Evolutionary conservation across 495 filamentous ascomycete genomes (phyloP), one percentile per base, ranked within the genome.

Genomic region (Hyaloscypha variabilis): DNA sequence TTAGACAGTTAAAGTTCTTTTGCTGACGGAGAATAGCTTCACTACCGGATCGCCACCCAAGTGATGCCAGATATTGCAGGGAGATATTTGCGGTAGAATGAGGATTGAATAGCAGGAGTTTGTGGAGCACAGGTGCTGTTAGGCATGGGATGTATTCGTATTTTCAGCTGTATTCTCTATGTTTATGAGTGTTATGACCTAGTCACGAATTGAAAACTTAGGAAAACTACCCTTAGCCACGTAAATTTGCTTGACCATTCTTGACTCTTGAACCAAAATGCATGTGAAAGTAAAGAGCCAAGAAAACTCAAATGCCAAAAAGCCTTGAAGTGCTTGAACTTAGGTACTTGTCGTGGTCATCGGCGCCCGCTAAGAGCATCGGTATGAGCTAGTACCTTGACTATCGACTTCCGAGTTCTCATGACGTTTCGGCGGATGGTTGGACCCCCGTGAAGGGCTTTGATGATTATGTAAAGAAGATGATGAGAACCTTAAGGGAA

Each of bases 41-140:
- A 65, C 63, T 19, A 51, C 58, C 10, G 60, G 60, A 54, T 62
- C 58, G 11, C 34, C 50, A 21, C 50, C 29, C 39, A 66, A 66
- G 56, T 54, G 42, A 65, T 30, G 17, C 19, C 1, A 11, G 26
- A 46, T 46, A 46, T 6, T n/a, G n/a, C n/a, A n/a, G n/a, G n/a
- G n/a, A 11, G 26, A 46, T 46, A 46, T 6, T 46, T 46, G 39
- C 14, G 1, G 39, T 46, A 17, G 13, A 4, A 17, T 0, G 19
- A 14, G 39, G 39, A 46, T 17, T 19, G 39, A 46, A 19, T 19
- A 46, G 4, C 11, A 46, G 39, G 39, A 10, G 39, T 46, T 46
- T 11, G 39, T 11, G 39, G 39, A 17, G 39, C 39, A 46, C 1
- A 17, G 39, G 39, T 17, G 39, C 39, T 46, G 1, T 46, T 19